Conservation (phyloP, 2,329 filamentous ascomycete species). For the Ophiocordyceps camponoti-leonardi region DNA sequence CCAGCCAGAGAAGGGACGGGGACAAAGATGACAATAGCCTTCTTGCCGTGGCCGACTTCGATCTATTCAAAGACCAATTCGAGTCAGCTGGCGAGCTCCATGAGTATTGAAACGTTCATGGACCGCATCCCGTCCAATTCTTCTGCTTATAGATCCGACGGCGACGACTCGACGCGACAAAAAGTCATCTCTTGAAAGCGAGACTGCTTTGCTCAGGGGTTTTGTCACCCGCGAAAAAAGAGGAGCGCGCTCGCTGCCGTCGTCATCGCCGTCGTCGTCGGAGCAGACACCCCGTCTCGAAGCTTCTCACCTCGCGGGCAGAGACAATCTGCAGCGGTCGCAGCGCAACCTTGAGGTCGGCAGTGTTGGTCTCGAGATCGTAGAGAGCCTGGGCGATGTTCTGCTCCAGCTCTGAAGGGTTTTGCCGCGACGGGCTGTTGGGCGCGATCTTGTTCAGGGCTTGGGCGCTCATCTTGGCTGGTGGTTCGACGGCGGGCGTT, state of each 20-base stretch:
- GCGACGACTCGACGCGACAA: not conserved
- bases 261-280: not conserved
- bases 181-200: too few species aligned
- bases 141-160: conserved; percentile 10
- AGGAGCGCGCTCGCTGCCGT: too few species aligned
- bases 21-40: conserved; percentile 99
- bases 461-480: conserved; percentile 45
- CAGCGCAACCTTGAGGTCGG: conserved; percentile 91
- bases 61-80: conserved; percentile 53
- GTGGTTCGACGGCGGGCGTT: conserved; percentile 11
- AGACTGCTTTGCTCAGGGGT: too few species aligned
- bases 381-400: conserved; percentile 93
- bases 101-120: conserved; percentile 40
- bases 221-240: too few species aligned
- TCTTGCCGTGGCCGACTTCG: conserved; percentile 99
- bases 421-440: conserved; percentile 92
- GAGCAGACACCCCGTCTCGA: conserved; percentile 1
- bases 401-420: conserved; percentile 93
- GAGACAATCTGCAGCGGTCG: conserved; percentile 97
- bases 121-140: conserved; percentile 64
- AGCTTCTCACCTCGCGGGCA: conserved; percentile 88
- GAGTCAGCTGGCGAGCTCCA: conserved; percentile 66
- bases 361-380: conserved; percentile 98
- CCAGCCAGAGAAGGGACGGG: conserved; percentile 94
- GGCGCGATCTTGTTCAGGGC: conserved; percentile 95